Evolutionary conservation across 2,329 filamentous ascomycete species (phyloP).

Genomic region (Aschersonia sp.): DNA sequence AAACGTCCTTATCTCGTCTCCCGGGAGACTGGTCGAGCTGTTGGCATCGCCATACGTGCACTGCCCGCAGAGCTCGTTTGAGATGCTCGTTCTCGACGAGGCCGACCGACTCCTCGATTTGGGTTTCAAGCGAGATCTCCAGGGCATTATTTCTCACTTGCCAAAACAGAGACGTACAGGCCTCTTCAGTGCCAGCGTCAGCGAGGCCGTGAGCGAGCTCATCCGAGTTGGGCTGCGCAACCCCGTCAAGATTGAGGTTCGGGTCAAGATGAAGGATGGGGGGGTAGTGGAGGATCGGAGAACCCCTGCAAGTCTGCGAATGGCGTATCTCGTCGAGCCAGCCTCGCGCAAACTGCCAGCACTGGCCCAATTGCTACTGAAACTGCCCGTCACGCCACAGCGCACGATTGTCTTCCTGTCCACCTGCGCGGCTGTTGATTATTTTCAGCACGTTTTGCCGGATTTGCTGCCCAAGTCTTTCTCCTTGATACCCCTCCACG

Average conservation of each 20-base stretch:
- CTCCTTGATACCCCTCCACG: slow-evolving; percentile 68
- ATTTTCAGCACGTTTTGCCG: slow-evolving; percentile 72
- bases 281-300: slow-evolving; percentile 61
- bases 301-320: slow-evolving; percentile 83
- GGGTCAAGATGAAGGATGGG: slow-evolving; percentile 63
- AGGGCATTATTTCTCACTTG: slow-evolving; percentile 67
- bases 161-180: slow-evolving; percentile 91
- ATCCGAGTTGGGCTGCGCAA: slow-evolving; percentile 86
- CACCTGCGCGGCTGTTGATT: slow-evolving; percentile 89
- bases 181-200: slow-evolving; percentile 90
- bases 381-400: slow-evolving; percentile 58
- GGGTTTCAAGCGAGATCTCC: slow-evolving; percentile 83
- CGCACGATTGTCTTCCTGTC: slow-evolving; percentile 87
- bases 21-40: slow-evolving; percentile 77
- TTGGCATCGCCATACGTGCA: slow-evolving; percentile 77
- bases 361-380: slow-evolving; percentile 53
- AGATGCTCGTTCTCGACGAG: slow-evolving; percentile 85
- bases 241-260: slow-evolving; percentile 87
- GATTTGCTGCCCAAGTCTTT: slow-evolving; percentile 54
- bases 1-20: slow-evolving; percentile 82
- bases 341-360: slow-evolving; percentile 70
- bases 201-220: slow-evolving; percentile 84
- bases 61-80: slow-evolving; percentile 77
- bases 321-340: slow-evolving; percentile 66
- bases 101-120: slow-evolving; percentile 85